Evolutionary conservation across 495 filamentous ascomycete species (phyloP), one percentile per base, ranked within the genome.

Genomic region (Aspergillus ostianus): DNA sequence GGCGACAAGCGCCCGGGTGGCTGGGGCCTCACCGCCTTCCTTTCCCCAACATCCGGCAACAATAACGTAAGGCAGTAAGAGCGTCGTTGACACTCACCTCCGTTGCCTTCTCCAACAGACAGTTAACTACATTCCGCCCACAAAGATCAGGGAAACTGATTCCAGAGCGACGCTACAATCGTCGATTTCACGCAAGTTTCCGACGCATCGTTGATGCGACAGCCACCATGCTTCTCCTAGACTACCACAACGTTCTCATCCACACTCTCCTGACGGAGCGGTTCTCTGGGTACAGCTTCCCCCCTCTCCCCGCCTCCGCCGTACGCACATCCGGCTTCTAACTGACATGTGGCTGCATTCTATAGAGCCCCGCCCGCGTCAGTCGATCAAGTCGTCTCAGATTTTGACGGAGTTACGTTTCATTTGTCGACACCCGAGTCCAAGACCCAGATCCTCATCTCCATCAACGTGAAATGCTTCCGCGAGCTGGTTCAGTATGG

Each of bases 211-310:
- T 60, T 45, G 21, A 47, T 56, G 59, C 45, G 47, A 29, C 27
- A 29, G 47, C 58, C 58, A 60, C 23, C 36, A 97, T 97, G 94
- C 85, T 98, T 77, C 88, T 98, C 70, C 87, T 99, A 67, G 94
- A 99, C 72, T 99, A 99, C 73, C 94, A 98, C 72, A 99, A 99
- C 77, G 92, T 95, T 58, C 82, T 98, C 68, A 96, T 99, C 70
- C 91, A 97, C 78, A 89, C 92, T 56, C 85, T 98, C 65, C 87
- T 99, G 62, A 95, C 88, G 59, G 94, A 99, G 79, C 89, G 94
- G 64, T 93, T 98, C 77, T 87, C 89, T 47, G 91, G 91, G 92
- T 94, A 84, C 64, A 71, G 54, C 59, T 47, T 36, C 62, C 65
- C 63, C 59, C 59, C 52, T 59, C 63, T 57, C 59, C 56, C 59